A percentile compares a stretch with the other conserved stretches of the same genome.
Conservation (phyloP, 2,329 filamentous ascomycete genomes). For the Aureobasidium sp. region DNA sequence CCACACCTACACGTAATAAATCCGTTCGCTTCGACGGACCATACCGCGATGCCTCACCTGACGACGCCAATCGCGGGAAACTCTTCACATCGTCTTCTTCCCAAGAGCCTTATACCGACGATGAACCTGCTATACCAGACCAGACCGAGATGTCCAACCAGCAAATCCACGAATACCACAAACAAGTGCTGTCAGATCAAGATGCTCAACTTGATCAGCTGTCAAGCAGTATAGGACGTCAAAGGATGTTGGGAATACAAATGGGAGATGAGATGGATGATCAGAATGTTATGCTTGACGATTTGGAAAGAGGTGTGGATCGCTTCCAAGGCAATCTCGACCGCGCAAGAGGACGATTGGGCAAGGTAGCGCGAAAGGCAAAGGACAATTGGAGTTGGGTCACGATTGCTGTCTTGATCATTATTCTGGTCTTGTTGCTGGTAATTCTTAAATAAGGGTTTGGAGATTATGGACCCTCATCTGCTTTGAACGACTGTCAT, state of each 20-base stretch:
- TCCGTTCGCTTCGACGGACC: conserved; percentile 78
- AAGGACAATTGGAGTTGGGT: conserved; percentile 84
- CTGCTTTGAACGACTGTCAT: not conserved
- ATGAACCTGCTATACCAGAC: conserved; percentile 38
- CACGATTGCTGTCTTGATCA: conserved; percentile 69
- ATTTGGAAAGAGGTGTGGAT: conserved; percentile 76
- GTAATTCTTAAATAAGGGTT: not conserved
- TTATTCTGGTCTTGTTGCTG: conserved; percentile 75
- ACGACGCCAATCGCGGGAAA: conserved; percentile 47
- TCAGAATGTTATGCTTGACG: conserved; percentile 82
- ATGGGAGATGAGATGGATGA: conserved; percentile 93
- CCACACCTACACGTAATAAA: conserved; percentile 40
- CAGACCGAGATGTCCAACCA: conserved; percentile 62
- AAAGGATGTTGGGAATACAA: conserved; percentile 87
- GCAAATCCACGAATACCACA: conserved; percentile 82
- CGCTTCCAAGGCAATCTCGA: conserved; percentile 70
- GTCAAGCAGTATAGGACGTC: conserved; percentile 77
- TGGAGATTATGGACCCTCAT: not conserved
- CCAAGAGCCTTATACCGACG: conserved; percentile 53
- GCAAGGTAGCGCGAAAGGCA: conserved; percentile 64
- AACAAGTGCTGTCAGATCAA: conserved; percentile 74
- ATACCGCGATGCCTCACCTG: conserved; percentile 21
- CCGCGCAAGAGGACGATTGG: conserved; percentile 64
- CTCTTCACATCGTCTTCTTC: conserved; percentile 45
- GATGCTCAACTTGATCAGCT: conserved; percentile 87